Conservation (phyloP, 2,329 filamentous ascomycete genomes). For the Davidsoniella virescens region DNA sequence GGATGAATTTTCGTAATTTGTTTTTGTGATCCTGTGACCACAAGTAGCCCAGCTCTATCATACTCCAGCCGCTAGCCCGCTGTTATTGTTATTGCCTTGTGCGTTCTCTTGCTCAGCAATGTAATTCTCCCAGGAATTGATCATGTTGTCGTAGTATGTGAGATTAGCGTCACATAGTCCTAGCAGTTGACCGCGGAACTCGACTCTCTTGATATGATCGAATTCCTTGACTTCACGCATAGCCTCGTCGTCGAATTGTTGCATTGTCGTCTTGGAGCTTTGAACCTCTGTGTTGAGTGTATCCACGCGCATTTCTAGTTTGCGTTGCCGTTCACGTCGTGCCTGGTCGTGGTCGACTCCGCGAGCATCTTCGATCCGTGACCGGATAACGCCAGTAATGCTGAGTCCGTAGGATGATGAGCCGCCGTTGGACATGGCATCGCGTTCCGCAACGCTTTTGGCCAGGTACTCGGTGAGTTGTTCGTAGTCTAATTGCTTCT, state of each 20-base stretch:
- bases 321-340: conserved; percentile 58
- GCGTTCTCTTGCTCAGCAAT: conserved; percentile 66
- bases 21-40: not conserved
- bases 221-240: conserved; percentile 87
- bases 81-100: conserved; percentile 4
- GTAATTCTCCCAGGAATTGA: conserved; percentile 77
- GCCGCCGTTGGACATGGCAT: conserved; percentile 53
- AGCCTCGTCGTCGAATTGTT: conserved; percentile 92
- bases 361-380: conserved; percentile 90
- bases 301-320: conserved; percentile 83
- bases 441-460: conserved; percentile 76
- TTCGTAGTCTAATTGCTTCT: conserved; percentile 96
- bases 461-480: conserved; percentile 89
- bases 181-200: conserved; percentile 79
- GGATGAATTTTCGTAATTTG: not conserved
- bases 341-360: conserved; percentile 93
- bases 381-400: conserved; percentile 71
- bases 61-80: not conserved
- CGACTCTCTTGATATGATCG: conserved; percentile 85
- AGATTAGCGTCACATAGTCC: conserved; percentile 73
- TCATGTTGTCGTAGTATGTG: conserved; percentile 65
- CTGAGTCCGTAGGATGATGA: conserved; percentile 26
- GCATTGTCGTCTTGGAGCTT: conserved; percentile 66
- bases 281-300: conserved; percentile 83
- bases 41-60: not conserved